Conservation (phyloP, 495 filamentous ascomycete genomes). For the Aspergillus olivimuriae region DNA sequence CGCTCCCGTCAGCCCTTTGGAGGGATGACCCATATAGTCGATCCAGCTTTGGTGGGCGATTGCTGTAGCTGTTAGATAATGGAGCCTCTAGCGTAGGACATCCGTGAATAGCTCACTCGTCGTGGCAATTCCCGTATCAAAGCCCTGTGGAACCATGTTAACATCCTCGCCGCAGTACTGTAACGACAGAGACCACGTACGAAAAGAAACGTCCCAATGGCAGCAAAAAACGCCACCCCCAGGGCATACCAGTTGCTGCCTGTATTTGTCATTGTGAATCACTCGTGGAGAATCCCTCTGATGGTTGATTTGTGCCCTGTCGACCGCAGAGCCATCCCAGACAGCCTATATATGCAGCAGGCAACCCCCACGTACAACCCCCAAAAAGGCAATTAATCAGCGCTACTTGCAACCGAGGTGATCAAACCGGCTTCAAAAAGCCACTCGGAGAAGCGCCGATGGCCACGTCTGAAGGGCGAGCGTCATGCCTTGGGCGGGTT, state of each 20-base stretch:
- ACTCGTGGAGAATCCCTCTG: neutral
- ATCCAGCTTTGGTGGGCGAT: conserved; percentile 57
- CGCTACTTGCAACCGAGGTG: neutral
- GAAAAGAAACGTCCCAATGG: conserved; percentile 53
- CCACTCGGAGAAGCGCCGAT: conserved; percentile 29
- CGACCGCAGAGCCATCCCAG: too few species aligned
- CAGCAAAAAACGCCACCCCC: conserved; percentile 47
- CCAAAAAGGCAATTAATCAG: neutral
- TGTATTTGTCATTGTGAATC: conserved; percentile 24
- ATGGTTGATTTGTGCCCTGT: too few species aligned
- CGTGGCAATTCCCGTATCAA: conserved; percentile 54
- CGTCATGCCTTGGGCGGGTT: neutral
- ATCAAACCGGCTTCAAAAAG: neutral
- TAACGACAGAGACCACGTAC: conserved; percentile 22
- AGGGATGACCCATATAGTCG: conserved; percentile 51
- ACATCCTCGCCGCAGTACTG: neutral
- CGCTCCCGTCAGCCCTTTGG: conserved; percentile 50
- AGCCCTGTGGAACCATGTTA: conserved; percentile 34
- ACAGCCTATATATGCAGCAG: too few species aligned
- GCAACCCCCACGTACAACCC: neutral
- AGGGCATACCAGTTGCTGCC: conserved; percentile 32
- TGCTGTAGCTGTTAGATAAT: conserved; percentile 25
- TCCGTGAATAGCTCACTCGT: conserved; percentile 40
- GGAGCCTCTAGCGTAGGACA: neutral
- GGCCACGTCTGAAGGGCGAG: neutral